Evolutionary conservation across 352 stramenopile genomes (phyloP), one percentile per base, ranked within the genome.

Genomic region (Phytopythium ostracodes): DNA sequence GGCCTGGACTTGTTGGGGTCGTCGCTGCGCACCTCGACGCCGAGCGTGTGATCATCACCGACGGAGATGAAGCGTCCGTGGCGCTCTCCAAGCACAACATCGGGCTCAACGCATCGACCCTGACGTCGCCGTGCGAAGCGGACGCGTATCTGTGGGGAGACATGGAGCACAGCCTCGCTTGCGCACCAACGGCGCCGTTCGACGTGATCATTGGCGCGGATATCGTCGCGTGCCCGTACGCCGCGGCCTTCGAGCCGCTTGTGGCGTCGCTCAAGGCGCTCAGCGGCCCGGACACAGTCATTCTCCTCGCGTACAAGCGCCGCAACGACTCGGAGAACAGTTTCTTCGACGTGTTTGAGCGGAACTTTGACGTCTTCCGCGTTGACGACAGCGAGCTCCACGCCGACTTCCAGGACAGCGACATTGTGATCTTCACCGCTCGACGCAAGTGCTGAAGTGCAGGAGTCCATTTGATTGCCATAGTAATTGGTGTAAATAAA

Each of bases 161-260:
- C 46, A 46, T 68, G 44, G 22, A 60, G 36, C 10, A 68, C 56
- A 7, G 14, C 4, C 22, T 51, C n/a, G 11, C 24, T 4, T 25
- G 25, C 12, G 4, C 38, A 4, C 33, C 51, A 0, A 2, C 17
- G 18, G 29, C 51, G 7, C 22, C 35, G 7, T 93, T 79, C 59
- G 86, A 95, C 56, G 72, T 95, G 46, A 77, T 95, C 43, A 50
- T 95, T 10, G 86, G 86, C 40, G 82, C 84, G 4, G 86, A 95
- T 58, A 93, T 95, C 62, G 79, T 92, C 58, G 86, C 86, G 12
- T 95, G 86, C 63, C 86, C 86, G 46, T 95, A 95, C 63, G 84
- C 70, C 14, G 74, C 60, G 15, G 81, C 81, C 1, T 93, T 93
- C 62, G 71, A 88, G 17, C 72, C 70, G 27, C 65, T 95, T 9